A percentile compares a stretch with the other conserved stretches of the same genome.
phyloP scores from a whole-genome alignment of 257 asterid species.

The Nicotiana knightiana region DNA sequence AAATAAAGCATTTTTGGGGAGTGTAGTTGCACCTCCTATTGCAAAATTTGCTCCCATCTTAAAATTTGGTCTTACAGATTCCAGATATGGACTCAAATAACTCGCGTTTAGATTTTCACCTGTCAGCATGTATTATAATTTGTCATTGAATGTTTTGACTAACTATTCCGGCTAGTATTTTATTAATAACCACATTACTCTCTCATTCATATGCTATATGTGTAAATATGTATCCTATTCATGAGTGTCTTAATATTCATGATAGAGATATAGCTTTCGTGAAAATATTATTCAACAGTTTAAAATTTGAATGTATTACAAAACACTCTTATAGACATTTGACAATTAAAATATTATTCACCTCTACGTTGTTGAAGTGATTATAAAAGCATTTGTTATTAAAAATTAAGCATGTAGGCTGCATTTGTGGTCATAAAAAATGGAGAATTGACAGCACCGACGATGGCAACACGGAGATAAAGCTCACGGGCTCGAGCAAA shows the following conservation, averaged over 20 bases:
- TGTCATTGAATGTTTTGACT: too few relatives aligned
- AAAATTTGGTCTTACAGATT: conserved; percentile 29
- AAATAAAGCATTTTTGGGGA: conserved; percentile 20
- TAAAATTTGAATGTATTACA: not conserved
- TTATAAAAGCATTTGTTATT: not conserved
- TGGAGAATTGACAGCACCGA: not conserved
- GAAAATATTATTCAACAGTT: not conserved
- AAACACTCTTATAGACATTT: not conserved
- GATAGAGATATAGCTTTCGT: not conserved
- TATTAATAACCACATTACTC: too few relatives aligned
- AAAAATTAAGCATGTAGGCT: not conserved
- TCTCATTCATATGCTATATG: too few relatives aligned
- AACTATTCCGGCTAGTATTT: too few relatives aligned
- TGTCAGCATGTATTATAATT: not conserved
- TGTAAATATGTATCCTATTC: too few relatives aligned
- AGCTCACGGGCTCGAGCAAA: not conserved
- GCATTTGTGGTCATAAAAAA: not conserved
- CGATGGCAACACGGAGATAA: not conserved
- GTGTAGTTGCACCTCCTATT: conserved; percentile 25
- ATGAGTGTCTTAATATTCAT: too few relatives aligned
- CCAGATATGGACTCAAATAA: conserved; percentile 37
- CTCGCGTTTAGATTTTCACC: conserved; percentile 28
- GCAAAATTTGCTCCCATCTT: conserved; percentile 47
- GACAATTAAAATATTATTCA: not conserved
- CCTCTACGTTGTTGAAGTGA: not conserved